phyloP scores from a whole-genome alignment of 1,284 basidiomycete species.

The Pseudozyma pruni region DNA sequence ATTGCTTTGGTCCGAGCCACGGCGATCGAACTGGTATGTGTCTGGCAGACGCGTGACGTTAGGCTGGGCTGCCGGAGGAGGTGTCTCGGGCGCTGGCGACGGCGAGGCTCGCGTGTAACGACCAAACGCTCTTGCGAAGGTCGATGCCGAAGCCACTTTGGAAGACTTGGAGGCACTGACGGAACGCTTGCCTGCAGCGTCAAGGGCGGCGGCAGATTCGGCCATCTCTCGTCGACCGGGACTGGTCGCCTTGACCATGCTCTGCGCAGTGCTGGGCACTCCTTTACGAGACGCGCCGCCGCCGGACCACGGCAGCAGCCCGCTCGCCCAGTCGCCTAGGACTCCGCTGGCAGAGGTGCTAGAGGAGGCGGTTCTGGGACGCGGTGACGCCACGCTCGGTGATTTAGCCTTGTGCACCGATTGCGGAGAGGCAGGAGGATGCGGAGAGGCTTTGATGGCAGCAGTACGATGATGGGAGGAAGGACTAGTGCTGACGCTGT shows the following conservation, averaged over 20 bases:
- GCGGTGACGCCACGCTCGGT: conserved; percentile 14
- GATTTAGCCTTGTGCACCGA: conserved; percentile 22
- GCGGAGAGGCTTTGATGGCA: conserved; percentile 15
- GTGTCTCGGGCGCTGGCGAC: conserved; percentile 35
- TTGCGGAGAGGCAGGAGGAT: conserved; percentile 29
- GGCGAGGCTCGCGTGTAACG: conserved; percentile 61
- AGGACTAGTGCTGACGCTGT: conserved; percentile 30
- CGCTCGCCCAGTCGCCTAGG: conserved; percentile 53
- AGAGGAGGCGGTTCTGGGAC: conserved; percentile 31
- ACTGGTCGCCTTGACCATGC: conserved; percentile 49
- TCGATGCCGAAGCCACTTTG: conserved; percentile 42
- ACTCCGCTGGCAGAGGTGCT: conserved; percentile 21
- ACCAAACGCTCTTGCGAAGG: conserved; percentile 52
- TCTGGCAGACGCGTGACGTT: conserved; percentile 64
- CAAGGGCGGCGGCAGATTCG: conserved; percentile 12
- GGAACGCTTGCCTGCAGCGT: conserved; percentile 21
- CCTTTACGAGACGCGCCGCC: conserved; percentile 40
- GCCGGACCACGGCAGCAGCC: conserved; percentile 47
- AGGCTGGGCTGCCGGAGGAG: conserved; percentile 67
- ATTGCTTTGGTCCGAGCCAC: conserved; percentile 8
- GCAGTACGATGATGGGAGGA: conserved; percentile 14
- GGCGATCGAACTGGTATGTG: conserved; percentile 44
- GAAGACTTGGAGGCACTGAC: conserved; percentile 25
- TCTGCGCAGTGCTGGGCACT: conserved; percentile 39
- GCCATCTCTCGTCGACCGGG: conserved; percentile 41